phyloP scores from a whole-genome alignment of 495 filamentous ascomycete genomes.

The Halenospora varia region DNA sequence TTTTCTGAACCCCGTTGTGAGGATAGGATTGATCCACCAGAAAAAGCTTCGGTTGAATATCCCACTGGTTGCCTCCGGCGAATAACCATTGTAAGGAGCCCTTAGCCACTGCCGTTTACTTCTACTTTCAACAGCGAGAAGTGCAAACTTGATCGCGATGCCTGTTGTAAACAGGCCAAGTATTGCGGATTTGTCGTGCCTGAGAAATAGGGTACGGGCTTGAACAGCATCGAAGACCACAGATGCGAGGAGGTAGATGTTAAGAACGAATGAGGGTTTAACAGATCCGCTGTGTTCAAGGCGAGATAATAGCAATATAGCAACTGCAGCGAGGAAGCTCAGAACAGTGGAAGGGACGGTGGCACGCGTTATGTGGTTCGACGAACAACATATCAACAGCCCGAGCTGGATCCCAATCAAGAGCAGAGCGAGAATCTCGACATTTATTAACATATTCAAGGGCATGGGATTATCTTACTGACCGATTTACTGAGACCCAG shows the following conservation, averaged over 20 bases:
- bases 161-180: constrained; percentile 21
- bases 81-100: constrained; percentile 30
- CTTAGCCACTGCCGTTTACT: constrained; percentile 48
- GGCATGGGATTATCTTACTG: not conserved
- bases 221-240: constrained; percentile 50
- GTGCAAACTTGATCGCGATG: constrained; percentile 25
- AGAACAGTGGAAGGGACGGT: constrained; percentile 35
- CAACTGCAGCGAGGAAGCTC: constrained; percentile 29
- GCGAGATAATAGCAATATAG: constrained; percentile 33
- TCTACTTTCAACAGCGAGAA: constrained; percentile 46
- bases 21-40: constrained; percentile 38
- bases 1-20: constrained; percentile 27
- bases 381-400: constrained; percentile 44
- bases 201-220: constrained; percentile 40
- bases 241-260: constrained; percentile 51
- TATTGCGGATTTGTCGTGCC: not conserved
- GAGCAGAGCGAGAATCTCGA: not conserved
- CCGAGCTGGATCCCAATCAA: constrained; percentile 34
- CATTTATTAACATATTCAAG: not conserved
- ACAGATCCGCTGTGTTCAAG: constrained; percentile 34
- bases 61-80: constrained; percentile 33
- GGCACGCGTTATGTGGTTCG: not conserved
- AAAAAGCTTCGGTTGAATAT: constrained; percentile 33
- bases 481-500: not conserved
- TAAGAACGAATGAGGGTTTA: constrained; percentile 37